phyloP scores from a whole-genome alignment of 1,284 basidiomycete genomes.

The Heliocybe sulcata region DNA sequence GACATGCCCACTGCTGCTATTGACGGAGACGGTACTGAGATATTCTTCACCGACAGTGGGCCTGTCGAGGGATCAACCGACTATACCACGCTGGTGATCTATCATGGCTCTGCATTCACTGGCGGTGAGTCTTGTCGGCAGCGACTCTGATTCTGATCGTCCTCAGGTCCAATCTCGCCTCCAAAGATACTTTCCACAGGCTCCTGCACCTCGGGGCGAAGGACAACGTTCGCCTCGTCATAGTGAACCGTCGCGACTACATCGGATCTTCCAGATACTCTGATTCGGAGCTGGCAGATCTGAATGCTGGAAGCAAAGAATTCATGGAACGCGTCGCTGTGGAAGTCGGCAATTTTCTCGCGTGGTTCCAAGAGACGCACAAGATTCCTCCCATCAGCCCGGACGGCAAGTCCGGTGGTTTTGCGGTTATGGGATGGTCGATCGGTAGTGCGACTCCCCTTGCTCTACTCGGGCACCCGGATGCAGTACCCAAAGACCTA shows the following conservation, averaged over 20 bases:
- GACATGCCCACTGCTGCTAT: conserved; percentile 1
- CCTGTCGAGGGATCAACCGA: not conserved
- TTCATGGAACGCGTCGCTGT: not conserved
- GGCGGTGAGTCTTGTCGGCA: not conserved
- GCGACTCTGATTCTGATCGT: too few relatives aligned
- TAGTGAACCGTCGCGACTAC: not conserved
- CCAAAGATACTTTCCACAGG: not conserved
- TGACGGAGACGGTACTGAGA: not conserved
- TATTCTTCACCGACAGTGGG: conserved; percentile 1
- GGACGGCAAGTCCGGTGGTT: not conserved
- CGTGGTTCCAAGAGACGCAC: not conserved
- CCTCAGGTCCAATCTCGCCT: not conserved
- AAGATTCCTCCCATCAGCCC: not conserved
- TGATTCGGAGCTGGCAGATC: not conserved
- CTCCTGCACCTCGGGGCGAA: not conserved
- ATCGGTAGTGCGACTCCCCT: not conserved
- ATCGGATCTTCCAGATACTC: not conserved
- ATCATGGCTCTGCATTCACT: conserved; percentile 1
- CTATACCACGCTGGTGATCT: conserved; percentile 2
- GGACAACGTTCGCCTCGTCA: conserved; percentile 2
- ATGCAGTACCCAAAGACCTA: not conserved
- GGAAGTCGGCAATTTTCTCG: not conserved
- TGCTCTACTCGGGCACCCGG: not conserved
- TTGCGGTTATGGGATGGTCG: conserved; percentile 2
- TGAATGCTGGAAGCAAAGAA: not conserved